These are phyloP conservation scores for Steccherinum ochraceum DNA, from an alignment of 768 basidiomycete species.

Conservation along the genomic window DNA sequence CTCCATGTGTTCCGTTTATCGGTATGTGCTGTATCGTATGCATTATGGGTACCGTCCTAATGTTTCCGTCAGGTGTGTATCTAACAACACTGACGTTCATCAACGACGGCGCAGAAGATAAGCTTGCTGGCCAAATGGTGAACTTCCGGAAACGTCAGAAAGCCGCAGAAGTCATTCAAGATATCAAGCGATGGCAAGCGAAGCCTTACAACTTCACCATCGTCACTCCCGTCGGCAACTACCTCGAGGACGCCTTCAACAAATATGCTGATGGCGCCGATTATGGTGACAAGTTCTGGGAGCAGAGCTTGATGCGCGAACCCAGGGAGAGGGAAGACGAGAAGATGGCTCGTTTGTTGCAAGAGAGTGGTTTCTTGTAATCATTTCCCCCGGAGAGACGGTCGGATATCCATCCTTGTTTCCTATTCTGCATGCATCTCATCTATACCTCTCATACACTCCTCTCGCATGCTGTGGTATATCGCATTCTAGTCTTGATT, in stretches of 20 bases:
- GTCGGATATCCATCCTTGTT: background rate
- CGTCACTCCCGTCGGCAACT: conserved; percentile 61
- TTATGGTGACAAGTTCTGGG: conserved; percentile 77
- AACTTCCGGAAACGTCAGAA: conserved; percentile 96
- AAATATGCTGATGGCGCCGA: conserved; percentile 63
- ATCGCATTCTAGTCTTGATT: background rate
- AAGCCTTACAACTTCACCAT: conserved; percentile 80
- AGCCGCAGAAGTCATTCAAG: conserved; percentile 93
- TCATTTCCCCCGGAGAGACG: background rate
- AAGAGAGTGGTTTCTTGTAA: conserved; percentile 83
- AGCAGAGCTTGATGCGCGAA: conserved; percentile 79
- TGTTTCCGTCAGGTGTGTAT: conserved; percentile 70
- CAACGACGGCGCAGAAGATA: conserved; percentile 92
- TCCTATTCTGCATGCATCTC: background rate
- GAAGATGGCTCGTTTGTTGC: conserved; percentile 86
- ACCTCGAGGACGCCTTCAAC: conserved; percentile 73
- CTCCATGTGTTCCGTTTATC: conserved; percentile 95
- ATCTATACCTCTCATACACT: background rate
- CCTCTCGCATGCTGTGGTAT: background rate
- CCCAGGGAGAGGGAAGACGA: conserved; percentile 95
- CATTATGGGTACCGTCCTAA: conserved; percentile 1
- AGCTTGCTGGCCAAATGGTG: conserved; percentile 68
- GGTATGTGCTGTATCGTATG: conserved; percentile 41
- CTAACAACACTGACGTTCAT: conserved; percentile 96
- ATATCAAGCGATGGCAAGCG: conserved; percentile 95